Evolutionary conservation across 2,329 filamentous ascomycete genomes (phyloP).

Genomic region (Xylogone sp.): DNA sequence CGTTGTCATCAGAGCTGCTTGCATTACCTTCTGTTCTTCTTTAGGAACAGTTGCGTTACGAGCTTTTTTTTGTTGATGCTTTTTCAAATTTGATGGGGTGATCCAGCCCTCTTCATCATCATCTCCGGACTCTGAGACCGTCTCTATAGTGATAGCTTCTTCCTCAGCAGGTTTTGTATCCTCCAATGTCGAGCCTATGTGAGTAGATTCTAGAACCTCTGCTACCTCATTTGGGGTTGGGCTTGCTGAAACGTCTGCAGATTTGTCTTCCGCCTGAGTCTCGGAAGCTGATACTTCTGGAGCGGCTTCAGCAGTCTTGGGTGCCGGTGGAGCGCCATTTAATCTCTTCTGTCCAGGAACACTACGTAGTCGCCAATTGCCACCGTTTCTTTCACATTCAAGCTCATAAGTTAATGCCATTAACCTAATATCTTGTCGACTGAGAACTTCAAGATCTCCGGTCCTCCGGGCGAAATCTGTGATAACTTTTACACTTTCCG

Average conservation of each 20-base stretch:
- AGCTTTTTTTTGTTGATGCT: constrained; percentile 69
- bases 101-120: constrained; percentile 81
- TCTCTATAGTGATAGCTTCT: constrained; percentile 12
- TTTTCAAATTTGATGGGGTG: constrained; percentile 86
- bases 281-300: constrained; percentile 4
- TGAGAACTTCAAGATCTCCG: constrained; percentile 84
- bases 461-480: constrained; percentile 84
- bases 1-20: constrained; percentile 87
- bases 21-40: constrained; percentile 61
- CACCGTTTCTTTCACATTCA: constrained; percentile 88
- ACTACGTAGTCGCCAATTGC: constrained; percentile 78
- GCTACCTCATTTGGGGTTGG: constrained; percentile 12
- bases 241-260: constrained; percentile 3
- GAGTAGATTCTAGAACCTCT: constrained; percentile 4
- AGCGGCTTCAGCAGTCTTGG: constrained; percentile 23
- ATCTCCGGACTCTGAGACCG: constrained; percentile 20
- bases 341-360: constrained; percentile 74
- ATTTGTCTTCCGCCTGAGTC: constrained; percentile 4
- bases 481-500: constrained; percentile 75
- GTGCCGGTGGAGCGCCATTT: constrained; percentile 57
- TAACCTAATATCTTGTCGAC: constrained; percentile 83
- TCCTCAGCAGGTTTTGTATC: constrained; percentile 11
- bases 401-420: constrained; percentile 89
- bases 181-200: background rate
- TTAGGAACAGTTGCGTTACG: constrained; percentile 43